Conservation (phyloP, 768 basidiomycete species). For the Xerocomus brunneocitrinus region DNA sequence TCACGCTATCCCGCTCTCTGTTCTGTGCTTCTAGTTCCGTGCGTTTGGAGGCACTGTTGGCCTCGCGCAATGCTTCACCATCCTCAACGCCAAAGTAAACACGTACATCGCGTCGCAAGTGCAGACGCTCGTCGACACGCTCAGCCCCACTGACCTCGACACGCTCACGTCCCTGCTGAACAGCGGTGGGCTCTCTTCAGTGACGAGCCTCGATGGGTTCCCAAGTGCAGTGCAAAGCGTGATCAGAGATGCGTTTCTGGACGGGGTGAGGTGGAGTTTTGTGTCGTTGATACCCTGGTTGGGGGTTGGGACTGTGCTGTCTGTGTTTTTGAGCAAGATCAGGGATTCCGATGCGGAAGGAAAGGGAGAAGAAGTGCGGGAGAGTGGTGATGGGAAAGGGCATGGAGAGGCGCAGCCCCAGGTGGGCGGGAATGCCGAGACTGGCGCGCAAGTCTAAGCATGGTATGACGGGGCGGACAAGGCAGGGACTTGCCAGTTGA, state of each 20-base stretch:
- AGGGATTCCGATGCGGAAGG: slow-evolving; percentile 18
- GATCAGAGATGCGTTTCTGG: slow-evolving; percentile 38
- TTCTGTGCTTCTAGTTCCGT: slow-evolving; percentile 33
- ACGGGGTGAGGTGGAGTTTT: slow-evolving; percentile 42
- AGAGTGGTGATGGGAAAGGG: background rate
- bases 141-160: slow-evolving; percentile 28
- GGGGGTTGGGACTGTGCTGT: slow-evolving; percentile 31
- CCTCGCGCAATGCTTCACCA: slow-evolving; percentile 48
- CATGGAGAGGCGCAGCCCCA: background rate
- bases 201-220: slow-evolving; percentile 36
- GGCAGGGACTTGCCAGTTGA: no score
- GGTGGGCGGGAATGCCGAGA: background rate
- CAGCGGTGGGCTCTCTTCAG: slow-evolving; percentile 28
- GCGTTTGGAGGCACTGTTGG: slow-evolving; percentile 50
- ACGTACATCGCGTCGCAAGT: slow-evolving; percentile 25
- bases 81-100: slow-evolving; percentile 42
- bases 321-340: slow-evolving; percentile 39
- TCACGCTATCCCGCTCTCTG: background rate
- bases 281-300: slow-evolving; percentile 48
- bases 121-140: slow-evolving; percentile 21
- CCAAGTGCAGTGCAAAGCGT: slow-evolving; percentile 31
- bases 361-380: background rate
- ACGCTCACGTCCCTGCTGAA: slow-evolving; percentile 24
- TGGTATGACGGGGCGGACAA: background rate
- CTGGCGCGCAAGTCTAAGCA: background rate